Base-by-base conservation (phyloP, 2,329 filamentous ascomycete genomes). In the Aspergillus sp. region DNA sequence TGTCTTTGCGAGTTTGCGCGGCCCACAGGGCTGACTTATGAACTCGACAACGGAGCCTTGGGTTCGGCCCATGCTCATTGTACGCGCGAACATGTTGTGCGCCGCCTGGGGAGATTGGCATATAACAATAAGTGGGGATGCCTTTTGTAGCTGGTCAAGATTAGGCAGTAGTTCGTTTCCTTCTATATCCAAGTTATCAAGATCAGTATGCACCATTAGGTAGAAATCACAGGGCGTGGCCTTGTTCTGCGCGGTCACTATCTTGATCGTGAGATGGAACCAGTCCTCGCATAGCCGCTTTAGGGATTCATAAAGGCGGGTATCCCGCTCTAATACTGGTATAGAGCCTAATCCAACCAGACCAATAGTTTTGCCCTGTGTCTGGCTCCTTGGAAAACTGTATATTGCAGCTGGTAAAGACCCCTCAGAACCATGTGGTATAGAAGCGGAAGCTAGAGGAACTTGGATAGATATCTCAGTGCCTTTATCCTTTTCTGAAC, bases 21-120 rank as follows among this genome's bases (percentile, higher is more conserved):
- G 70, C 3, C 71, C 72, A 52, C 69, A 72, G 2, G 72, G 72
- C 37, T 74, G 71, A 48, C 69, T 69, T 21, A 74, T 68, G 14
- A 73, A 70, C 54, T 74, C 71, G 19, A 72, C 64, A 25, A 72
- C 56, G 2, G 47, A 44, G 6, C 35, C 9, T 6, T 8, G 39
- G 11, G 14, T 33, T 17, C 11, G 25, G 8, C 25, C 25, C 39
- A 11, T 41, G 7, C 25, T n/a, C 27, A 21, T 43, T 9, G n/a
- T 19, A 12, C 11, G 39, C 19, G 61, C 27, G 21, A 56, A 64
- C 55, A 68, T 56, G 6, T 40, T 44, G 37, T 68, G 65, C 3
- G 66, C 67, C 39, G 53, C 57, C 44, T 63, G 56, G 1, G 66
- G 67, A 3, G 63, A 63, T 4, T 57, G 62, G 43, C 64, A 74